Percentiles rank a stretch among this genome's conserved stretches.
These are phyloP conservation scores for Phtheirospermum japonicum DNA, from an alignment of 257 asterid genomes.

Conservation along the genomic window DNA sequence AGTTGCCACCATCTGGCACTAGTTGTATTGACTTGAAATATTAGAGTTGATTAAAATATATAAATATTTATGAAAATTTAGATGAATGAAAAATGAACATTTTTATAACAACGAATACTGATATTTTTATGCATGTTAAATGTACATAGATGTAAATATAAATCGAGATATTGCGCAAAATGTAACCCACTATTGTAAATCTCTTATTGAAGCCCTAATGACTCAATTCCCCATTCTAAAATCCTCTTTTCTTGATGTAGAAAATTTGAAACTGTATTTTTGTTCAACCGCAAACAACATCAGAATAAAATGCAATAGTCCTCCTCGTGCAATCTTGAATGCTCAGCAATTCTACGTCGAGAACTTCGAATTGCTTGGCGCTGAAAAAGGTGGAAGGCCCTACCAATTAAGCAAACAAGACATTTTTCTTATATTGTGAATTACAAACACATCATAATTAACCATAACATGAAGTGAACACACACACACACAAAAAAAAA, in stretches of 20 bases:
- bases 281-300: slow-evolving; percentile 69
- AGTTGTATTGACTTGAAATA: no score
- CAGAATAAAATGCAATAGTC: slow-evolving; percentile 91
- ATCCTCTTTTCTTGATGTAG: no score
- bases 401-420: slow-evolving; percentile 47
- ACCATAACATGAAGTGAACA: background rate
- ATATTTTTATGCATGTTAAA: no score
- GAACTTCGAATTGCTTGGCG: slow-evolving; percentile 88
- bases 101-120: no score
- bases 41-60: no score
- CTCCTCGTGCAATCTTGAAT: slow-evolving; percentile 88
- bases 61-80: no score
- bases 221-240: background rate
- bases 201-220: no score
- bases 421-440: background rate
- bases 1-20: no score
- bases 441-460: background rate
- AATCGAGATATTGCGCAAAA: slow-evolving; percentile 1
- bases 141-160: no score
- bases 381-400: slow-evolving; percentile 97
- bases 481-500: no score
- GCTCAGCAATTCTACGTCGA: slow-evolving; percentile 77
- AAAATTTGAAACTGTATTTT: background rate
- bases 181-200: no score
- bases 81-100: no score